Conservation (phyloP, 2,329 filamentous ascomycete genomes). For the Exophiala sideris region DNA sequence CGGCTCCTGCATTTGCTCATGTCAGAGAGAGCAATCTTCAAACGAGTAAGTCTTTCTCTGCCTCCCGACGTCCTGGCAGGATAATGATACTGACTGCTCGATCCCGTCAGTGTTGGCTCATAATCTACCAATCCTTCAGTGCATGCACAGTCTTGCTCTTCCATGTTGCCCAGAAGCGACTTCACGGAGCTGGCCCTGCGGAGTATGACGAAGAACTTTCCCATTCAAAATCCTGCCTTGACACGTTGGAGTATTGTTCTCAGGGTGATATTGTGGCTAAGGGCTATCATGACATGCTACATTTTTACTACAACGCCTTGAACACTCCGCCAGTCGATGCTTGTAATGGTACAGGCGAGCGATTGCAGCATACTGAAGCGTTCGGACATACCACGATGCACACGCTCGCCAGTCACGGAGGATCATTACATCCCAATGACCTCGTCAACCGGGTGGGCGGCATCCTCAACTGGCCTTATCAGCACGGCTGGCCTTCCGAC, state of each 20-base stretch:
- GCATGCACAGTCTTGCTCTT: constrained; percentile 2
- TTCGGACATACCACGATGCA: too few species aligned
- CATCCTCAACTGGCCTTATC: too few species aligned
- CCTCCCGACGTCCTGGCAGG: too few species aligned
- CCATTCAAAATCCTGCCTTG: not conserved
- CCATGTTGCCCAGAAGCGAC: constrained; percentile 1
- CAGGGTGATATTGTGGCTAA: constrained; percentile 1
- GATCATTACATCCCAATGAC: too few species aligned
- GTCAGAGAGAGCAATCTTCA: not conserved
- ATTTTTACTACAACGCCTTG: not conserved
- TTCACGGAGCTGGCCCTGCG: not conserved
- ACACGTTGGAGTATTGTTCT: not conserved
- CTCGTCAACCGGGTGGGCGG: too few species aligned
- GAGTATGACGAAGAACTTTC: constrained; percentile 2
- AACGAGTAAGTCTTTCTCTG: not conserved
- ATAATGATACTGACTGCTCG: too few species aligned
- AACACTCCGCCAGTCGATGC: not conserved
- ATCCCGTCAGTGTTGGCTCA: not conserved
- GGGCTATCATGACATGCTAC: not conserved
- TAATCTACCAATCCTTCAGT: constrained; percentile 4
- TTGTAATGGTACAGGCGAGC: too few species aligned
- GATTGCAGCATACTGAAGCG: too few species aligned
- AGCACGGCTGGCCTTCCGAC: too few species aligned
- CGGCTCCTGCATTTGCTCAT: not conserved
- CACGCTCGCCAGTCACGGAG: too few species aligned